Evolutionary conservation across 768 basidiomycete species (phyloP), one percentile per base, ranked within the genome.

Genomic region (Mycena vitilis): DNA sequence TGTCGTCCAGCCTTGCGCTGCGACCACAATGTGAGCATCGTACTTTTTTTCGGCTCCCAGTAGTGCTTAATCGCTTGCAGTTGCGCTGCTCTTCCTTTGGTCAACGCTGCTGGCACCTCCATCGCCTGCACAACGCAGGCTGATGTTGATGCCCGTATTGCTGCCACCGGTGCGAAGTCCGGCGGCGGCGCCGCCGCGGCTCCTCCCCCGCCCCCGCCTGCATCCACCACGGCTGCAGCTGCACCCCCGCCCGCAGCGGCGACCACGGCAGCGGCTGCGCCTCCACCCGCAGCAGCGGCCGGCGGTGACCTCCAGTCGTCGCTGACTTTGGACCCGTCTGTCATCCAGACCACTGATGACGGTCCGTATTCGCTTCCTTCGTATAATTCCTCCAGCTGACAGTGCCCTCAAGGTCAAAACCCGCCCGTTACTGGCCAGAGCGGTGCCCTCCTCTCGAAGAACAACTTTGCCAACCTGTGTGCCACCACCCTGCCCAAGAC

Each of bases 401-500:
- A 15, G 15, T 16, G 11, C 15, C 3, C 20, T n/a, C 45, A 15
- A 22, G 48, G 53, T n/a, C 85, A 86, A 76, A 79, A 79, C 54
- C 73, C 75, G 4, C 83, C 85, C 4, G 73, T 74, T 16, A 76
- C 75, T 37, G 88, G 86, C 34, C 87, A 89, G 75, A 84, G 83
- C 40, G 75, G 83, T 1, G 56, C 56, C 40, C 1, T 23, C 18
- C 8, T 37, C 16, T 86, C 86, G 13, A 75, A 72, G 47, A 89
- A 91, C 82, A 91, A 92, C 84, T 92, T 86, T 78, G 87, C 87
- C 83, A 89, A 89, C 82, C 86, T 84, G 74, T 87, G 85, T 73
- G 73, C 51, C 0, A 55, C 79, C 59, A 76, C 76, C 16, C 77
- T 80, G 22, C 78, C 62, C 76, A 78, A 81, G 75, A 76, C 80